Conservation (phyloP, 2,329 filamentous ascomycete species). For the Periconia sp. region DNA sequence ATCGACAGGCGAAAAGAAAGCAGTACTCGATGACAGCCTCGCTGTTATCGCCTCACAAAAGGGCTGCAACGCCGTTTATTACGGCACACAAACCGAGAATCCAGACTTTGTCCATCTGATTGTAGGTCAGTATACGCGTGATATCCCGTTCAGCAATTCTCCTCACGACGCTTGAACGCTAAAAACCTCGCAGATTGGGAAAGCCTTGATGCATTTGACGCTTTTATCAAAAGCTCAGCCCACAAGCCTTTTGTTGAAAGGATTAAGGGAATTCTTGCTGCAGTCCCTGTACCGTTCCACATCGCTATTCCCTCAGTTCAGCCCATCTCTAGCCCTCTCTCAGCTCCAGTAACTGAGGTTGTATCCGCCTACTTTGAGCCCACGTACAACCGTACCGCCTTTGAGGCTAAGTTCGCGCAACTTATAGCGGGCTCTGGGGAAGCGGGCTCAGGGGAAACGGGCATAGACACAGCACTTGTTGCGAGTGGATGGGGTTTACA, state of each 20-base stretch:
- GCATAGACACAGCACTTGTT: conserved; percentile 31
- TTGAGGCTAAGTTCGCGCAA: conserved; percentile 34
- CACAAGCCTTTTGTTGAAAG: conserved; percentile 44
- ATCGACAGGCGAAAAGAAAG: conserved; percentile 24
- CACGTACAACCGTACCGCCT: conserved; percentile 24
- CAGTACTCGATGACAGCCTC: conserved; percentile 34
- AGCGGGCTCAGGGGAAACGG: too few species aligned
- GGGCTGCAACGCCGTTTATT: conserved; percentile 41
- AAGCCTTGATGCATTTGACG: conserved; percentile 39
- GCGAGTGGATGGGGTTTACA: conserved; percentile 45
- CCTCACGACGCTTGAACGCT: neutral
- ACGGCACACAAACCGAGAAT: conserved; percentile 45
- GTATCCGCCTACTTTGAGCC: conserved; percentile 48
- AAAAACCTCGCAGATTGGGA: conserved; percentile 47
- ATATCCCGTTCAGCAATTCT: neutral
- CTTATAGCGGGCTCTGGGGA: conserved; percentile 42
- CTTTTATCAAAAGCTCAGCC: conserved; percentile 40
- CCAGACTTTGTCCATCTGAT: conserved; percentile 40
- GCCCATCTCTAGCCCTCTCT: conserved; percentile 33
- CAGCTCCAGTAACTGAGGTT: conserved; percentile 55
- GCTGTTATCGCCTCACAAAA: conserved; percentile 38
- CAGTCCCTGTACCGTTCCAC: conserved; percentile 35
- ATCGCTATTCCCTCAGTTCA: conserved; percentile 27
- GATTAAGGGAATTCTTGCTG: conserved; percentile 31
- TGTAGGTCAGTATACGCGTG: conserved; percentile 40